Base-by-base conservation (phyloP, 106 monocot genomes). In the Allium cepa region DNA sequence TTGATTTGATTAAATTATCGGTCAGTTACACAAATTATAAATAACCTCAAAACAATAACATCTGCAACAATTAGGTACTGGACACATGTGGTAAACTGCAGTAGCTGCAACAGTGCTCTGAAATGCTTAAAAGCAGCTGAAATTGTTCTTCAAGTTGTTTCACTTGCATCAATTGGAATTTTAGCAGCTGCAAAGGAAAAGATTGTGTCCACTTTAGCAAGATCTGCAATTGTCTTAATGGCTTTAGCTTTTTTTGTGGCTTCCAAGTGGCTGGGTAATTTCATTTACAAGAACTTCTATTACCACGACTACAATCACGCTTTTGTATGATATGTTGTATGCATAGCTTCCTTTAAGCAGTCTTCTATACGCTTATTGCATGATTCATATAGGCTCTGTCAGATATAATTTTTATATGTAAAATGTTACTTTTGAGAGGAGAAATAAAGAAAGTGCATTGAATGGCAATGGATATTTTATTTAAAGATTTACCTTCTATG, bases 301-400 rank as follows among this genome's bases (percentile, higher is more conserved):
- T 96, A 77, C 72, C 95, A 96, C 75, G 95, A 96, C 58, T 96
- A 96, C 58, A 76, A 84, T 66, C 95, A 96, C 75, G 91, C 95
- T 70, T 80, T 91, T 60, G 73, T 26, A 68, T 94, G 75, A 88
- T 36, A 3, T 36, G 36, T 36, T 36, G 36, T 36, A 36, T 36
- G 36, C 36, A 36, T 36, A 36, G 4, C 36, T 36, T 36, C 36
- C 36, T 36, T 36, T 4, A 36, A 36, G 36, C 36, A 36, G 36
- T 36, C 36, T 36, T 36, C 36, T 36, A 36, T 36, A 36, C 36
- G 5, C 36, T 36, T 36, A 36, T 5, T 36, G 36, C 36, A 36
- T 36, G 36, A 36, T 36, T 36, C 3, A 36, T 36, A 36, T 5
- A 36, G 36, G 1, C 3, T 5, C 36, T 4, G 36, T 36, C 36